These are phyloP conservation scores for Letharia lupina DNA, from an alignment of 495 filamentous ascomycete species.

Conservation along the genomic window DNA sequence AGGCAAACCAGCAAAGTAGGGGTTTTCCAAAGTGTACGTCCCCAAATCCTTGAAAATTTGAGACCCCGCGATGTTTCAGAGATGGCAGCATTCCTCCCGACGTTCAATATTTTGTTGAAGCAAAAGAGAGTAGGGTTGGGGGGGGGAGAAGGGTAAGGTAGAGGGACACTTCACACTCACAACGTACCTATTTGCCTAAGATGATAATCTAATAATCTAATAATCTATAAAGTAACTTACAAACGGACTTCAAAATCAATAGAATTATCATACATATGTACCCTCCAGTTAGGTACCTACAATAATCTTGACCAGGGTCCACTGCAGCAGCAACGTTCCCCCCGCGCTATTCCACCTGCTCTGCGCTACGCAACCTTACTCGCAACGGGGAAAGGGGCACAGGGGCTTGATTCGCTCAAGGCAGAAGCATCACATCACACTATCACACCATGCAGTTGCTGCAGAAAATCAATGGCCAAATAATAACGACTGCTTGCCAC, in stretches of 20 bases:
- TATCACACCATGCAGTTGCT: not conserved
- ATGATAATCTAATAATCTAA: too few relatives aligned
- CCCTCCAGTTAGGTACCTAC: too few relatives aligned
- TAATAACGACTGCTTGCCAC: not conserved
- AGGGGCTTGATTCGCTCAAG: not conserved
- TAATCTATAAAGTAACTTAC: too few relatives aligned
- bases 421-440: not conserved
- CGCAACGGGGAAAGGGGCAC: not conserved
- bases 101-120: not conserved
- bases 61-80: slow-evolving; percentile 4
- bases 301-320: too few relatives aligned
- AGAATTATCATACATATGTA: too few relatives aligned
- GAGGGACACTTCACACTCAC: too few relatives aligned
- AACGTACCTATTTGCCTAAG: too few relatives aligned
- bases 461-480: not conserved
- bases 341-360: too few relatives aligned
- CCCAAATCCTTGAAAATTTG: not conserved
- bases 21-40: not conserved
- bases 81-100: not conserved
- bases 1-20: not conserved
- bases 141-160: too few relatives aligned
- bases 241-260: too few relatives aligned
- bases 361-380: too few relatives aligned
- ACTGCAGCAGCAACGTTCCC: not conserved
- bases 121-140: too few relatives aligned